phyloP scores from a whole-genome alignment of 106 monocot species.

The Phalaenopsis aphrodite region DNA sequence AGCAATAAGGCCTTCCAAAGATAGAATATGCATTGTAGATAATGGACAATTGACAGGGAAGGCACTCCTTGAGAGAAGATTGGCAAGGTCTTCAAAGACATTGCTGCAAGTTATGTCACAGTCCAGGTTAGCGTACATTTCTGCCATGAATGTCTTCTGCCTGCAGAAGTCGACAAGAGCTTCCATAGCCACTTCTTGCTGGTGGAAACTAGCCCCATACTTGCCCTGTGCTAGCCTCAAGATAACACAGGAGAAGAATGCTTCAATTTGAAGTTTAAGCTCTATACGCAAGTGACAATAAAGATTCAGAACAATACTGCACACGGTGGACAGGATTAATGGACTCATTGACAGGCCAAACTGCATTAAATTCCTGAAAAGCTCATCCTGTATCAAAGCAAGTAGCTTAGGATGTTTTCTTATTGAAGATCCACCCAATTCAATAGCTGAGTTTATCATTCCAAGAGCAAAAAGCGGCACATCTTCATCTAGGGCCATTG shows the following conservation, averaged over 20 bases:
- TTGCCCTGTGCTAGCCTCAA: slow-evolving; percentile 71
- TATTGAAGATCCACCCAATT: slow-evolving; percentile 63
- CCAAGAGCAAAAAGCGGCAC: slow-evolving; percentile 93
- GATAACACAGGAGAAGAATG: slow-evolving; percentile 92
- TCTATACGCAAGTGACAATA: slow-evolving; percentile 64
- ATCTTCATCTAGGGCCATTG: slow-evolving; percentile 82
- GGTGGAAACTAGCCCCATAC: slow-evolving; percentile 75
- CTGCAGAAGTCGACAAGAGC: slow-evolving; percentile 81
- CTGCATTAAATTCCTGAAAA: slow-evolving; percentile 85
- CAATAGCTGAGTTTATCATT: slow-evolving; percentile 80
- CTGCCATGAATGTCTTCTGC: slow-evolving; percentile 70
- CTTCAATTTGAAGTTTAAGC: slow-evolving; percentile 84
- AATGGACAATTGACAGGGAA: slow-evolving; percentile 66
- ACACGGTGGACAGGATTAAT: slow-evolving; percentile 78
- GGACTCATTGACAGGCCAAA: slow-evolving; percentile 90
- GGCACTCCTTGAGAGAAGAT: slow-evolving; percentile 68
- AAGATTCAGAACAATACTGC: slow-evolving; percentile 84
- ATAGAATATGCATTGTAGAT: slow-evolving; percentile 58
- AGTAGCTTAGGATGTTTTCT: slow-evolving; percentile 60
- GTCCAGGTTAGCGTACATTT: slow-evolving; percentile 86
- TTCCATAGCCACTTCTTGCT: slow-evolving; percentile 96
- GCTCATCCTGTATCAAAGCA: slow-evolving; percentile 68
- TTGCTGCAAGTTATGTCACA: slow-evolving; percentile 76
- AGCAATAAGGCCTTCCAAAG: slow-evolving; percentile 68
- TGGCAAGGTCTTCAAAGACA: slow-evolving; percentile 73